Base-by-base conservation (phyloP, 2,329 filamentous ascomycete genomes). In the Xylariales sp. region DNA sequence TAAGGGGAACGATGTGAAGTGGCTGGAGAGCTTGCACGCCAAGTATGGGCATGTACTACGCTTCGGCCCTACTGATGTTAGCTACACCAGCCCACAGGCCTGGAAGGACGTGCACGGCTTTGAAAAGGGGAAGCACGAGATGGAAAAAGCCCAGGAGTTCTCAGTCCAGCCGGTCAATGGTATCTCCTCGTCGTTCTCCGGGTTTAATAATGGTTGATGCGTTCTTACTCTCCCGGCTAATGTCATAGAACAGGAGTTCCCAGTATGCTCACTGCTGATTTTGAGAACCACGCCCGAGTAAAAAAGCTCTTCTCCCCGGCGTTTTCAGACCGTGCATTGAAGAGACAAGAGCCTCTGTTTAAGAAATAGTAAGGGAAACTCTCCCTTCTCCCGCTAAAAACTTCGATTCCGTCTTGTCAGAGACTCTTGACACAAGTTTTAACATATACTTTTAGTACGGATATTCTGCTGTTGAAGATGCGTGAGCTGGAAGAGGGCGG, bases 391-490 rank as follows among this genome's bases (percentile, higher is more conserved):
- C 11, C 6, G 14, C 17, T 6, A 4, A 8, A 20, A 8, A 16
- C 21, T 8, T 33, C 21, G 8, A 5, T 19, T 20, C 12, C 12
- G 29, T 4, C 13, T n/a, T 16, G 18, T 33, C 10, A 19, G 18
- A 14, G n/a, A 6, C 15, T 10, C 13, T 17, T 30, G 15, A 12
- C 10, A 14, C 4, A 29, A 18, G 10, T 21, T n/a, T n/a, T 14
- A 10, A 18, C 19, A 15, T 5, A 33, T 5, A 31, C 29, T 19
- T 10, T n/a, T 20, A 37, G 35, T 23, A 56, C 59, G 18, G 52
- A 62, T 28, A 43, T 63, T 16, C 56, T 69, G 33, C 53, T 64
- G 29, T 40, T 49, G 14, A 61, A 57, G 30, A 45, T 69, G 25
- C 50, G 49, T n/a, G 59, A 65, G n/a, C 38, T 48, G 6, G 40